These are phyloP conservation scores for Suillus decipiens DNA, from an alignment of 768 basidiomycete species.

Conservation along the genomic window DNA sequence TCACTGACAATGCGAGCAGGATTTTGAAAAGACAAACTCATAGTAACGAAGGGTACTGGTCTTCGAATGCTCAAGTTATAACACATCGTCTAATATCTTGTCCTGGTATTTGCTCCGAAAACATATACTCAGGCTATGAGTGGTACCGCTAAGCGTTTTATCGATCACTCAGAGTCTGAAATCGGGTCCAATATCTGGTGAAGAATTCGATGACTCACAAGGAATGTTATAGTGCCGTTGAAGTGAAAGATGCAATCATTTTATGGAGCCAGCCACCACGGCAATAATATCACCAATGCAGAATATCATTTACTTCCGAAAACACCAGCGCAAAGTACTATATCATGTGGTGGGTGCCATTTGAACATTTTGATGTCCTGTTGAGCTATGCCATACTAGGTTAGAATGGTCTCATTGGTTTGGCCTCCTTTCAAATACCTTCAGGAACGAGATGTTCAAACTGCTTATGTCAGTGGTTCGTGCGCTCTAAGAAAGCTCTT, in stretches of 20 bases:
- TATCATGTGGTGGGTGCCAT: background rate
- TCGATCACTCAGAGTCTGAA: background rate
- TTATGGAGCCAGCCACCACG: background rate
- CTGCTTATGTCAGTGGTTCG: background rate
- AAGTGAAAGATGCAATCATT: background rate
- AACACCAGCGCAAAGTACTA: background rate
- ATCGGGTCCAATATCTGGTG: background rate
- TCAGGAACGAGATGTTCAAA: background rate
- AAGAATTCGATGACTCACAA: background rate
- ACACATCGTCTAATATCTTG: background rate
- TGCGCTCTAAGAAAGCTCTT: background rate
- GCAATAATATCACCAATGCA: background rate
- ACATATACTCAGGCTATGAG: background rate
- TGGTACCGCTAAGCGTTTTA: background rate
- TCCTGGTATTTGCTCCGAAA: background rate
- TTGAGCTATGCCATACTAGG: background rate
- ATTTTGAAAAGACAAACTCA: constrained; percentile 33
- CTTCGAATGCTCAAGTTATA: constrained; percentile 19
- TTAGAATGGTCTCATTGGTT: background rate
- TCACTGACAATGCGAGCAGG: constrained; percentile 27
- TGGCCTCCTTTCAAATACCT: background rate
- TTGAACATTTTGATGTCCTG: background rate
- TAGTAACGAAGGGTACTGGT: constrained; percentile 27
- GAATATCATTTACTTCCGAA: background rate
- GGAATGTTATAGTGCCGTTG: background rate